These are phyloP conservation scores for Plectosphaerella cucumerina DNA, from an alignment of 2,329 filamentous ascomycete genomes.

Conservation along the genomic window DNA sequence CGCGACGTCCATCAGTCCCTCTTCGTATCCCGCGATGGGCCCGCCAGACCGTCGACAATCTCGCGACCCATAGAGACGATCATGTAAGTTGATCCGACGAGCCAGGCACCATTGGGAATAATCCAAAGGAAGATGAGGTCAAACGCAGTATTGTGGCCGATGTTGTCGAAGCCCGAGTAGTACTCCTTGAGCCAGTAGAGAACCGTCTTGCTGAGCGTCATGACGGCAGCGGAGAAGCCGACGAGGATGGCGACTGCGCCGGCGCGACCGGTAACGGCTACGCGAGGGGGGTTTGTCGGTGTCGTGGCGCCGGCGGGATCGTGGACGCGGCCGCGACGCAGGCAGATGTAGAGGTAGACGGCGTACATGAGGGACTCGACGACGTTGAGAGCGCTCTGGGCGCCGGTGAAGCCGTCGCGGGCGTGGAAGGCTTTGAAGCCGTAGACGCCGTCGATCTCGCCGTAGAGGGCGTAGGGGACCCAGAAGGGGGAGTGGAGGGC, in stretches of 20 bases:
- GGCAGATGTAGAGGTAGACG: constrained; percentile 45
- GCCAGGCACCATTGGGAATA: constrained; percentile 54
- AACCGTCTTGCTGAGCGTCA: constrained; percentile 60
- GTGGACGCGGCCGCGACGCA: constrained; percentile 14
- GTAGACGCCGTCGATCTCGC: constrained; percentile 75
- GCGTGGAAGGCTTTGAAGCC: constrained; percentile 68
- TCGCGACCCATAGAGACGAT: constrained; percentile 43
- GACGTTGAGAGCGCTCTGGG: constrained; percentile 66
- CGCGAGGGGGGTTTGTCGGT: constrained; percentile 13
- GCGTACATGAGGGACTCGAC: constrained; percentile 64
- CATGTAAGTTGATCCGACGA: constrained; percentile 49
- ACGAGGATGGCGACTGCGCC: constrained; percentile 43
- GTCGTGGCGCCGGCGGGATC: constrained; percentile 15
- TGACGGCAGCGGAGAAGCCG: constrained; percentile 50
- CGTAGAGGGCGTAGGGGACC: constrained; percentile 77
- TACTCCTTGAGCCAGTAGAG: constrained; percentile 58
- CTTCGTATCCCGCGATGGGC: constrained; percentile 32
- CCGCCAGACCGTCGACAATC: constrained; percentile 41
- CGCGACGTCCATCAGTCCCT: constrained; percentile 25
- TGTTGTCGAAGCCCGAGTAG: constrained; percentile 50
- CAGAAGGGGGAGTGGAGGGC: constrained; percentile 67
- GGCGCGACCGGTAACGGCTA: constrained; percentile 33
- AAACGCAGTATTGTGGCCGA: constrained; percentile 47
- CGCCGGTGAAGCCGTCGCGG: constrained; percentile 70
- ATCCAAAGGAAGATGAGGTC: constrained; percentile 51